These are phyloP conservation scores for Calonectria pteridis DNA, from an alignment of 2,329 filamentous ascomycete genomes.

Conservation along the genomic window DNA sequence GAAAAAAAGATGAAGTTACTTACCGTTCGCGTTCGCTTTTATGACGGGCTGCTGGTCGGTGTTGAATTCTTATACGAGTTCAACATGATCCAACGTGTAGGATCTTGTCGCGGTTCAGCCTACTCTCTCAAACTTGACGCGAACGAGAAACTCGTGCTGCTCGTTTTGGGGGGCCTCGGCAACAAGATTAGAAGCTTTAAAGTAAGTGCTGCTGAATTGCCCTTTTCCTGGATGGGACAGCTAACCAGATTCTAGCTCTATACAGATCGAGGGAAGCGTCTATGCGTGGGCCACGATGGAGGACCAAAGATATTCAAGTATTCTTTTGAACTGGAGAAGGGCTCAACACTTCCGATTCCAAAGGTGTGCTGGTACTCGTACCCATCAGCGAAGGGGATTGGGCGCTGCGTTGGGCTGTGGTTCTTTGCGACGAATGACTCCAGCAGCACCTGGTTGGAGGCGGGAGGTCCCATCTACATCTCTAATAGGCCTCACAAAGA, in stretches of 20 bases:
- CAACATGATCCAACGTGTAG: neutral
- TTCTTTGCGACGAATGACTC: neutral
- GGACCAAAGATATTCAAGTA: neutral
- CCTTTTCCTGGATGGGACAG: too few species aligned
- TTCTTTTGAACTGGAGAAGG: neutral
- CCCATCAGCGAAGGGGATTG: neutral
- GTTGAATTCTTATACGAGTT: neutral
- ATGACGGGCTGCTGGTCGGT: neutral
- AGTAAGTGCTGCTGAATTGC: neutral
- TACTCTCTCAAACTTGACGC: neutral
- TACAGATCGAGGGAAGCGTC: neutral
- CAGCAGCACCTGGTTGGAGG: neutral
- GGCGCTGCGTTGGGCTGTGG: neutral
- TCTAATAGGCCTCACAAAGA: neutral
- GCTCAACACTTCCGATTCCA: neutral
- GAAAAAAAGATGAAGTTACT: neutral
- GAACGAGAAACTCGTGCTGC: neutral
- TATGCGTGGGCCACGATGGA: neutral
- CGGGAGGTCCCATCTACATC: neutral
- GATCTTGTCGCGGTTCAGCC: neutral
- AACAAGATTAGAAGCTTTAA: neutral
- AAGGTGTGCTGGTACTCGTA: neutral
- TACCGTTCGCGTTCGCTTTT: neutral
- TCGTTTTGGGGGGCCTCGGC: neutral
- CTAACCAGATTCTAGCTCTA: neutral